Evolutionary conservation across 1,139 yeast genomes (phyloP).

Genomic region (Pichia sp.): DNA sequence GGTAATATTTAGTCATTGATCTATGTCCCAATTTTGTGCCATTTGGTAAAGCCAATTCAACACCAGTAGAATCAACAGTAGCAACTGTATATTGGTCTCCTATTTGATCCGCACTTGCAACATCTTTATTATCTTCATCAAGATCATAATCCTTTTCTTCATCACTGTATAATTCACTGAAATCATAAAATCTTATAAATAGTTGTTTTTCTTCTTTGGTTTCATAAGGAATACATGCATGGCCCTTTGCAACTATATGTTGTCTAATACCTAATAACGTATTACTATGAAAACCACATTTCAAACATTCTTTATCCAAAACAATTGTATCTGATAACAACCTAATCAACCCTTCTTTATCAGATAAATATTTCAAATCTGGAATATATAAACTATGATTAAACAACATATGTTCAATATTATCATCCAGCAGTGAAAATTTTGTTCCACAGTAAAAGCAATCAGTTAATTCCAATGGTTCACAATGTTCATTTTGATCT

Average conservation of each 20-base stretch:
- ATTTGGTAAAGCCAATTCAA: conserved; percentile 41
- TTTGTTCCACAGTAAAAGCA: conserved; percentile 42
- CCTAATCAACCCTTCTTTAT: conserved; percentile 41
- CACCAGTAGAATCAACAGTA: conserved; percentile 37
- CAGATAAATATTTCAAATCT: conserved; percentile 38
- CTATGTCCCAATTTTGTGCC: conserved; percentile 47
- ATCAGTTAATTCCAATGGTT: conserved; percentile 32
- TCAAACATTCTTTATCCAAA: conserved; percentile 44
- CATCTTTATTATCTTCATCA: conserved; percentile 13
- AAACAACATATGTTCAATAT: conserved; percentile 43
- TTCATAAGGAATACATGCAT: conserved; percentile 50
- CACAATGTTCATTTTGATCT: conserved; percentile 28
- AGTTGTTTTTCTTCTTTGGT: conserved; percentile 38
- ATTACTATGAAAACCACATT: conserved; percentile 49
- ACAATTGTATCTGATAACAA: conserved; percentile 41
- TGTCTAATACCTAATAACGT: conserved; percentile 47
- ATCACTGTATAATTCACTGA: conserved; percentile 22
- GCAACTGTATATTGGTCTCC: conserved; percentile 34
- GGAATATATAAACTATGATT: conserved; percentile 49
- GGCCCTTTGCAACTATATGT: conserved; percentile 48
- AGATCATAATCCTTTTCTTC: conserved; percentile 14
- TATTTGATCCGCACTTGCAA: conserved; percentile 15
- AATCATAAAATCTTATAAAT: conserved; percentile 41
- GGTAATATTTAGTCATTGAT: conserved; percentile 39
- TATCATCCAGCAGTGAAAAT: conserved; percentile 38